Conservation (phyloP, 2,329 filamentous ascomycete species). For the Chlorencoelia australis region DNA sequence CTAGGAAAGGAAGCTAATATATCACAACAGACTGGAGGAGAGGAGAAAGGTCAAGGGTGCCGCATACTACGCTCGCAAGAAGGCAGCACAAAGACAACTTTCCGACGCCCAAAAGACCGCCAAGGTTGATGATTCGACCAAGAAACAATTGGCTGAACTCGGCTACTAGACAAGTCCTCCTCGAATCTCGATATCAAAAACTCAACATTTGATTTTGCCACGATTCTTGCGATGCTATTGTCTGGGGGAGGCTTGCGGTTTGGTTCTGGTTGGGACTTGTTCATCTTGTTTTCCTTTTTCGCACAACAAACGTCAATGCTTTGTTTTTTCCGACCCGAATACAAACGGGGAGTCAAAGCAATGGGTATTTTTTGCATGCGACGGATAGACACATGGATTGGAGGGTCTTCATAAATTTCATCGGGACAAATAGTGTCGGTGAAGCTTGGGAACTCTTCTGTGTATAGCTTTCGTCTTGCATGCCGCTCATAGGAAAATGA, state of each 20-base stretch:
- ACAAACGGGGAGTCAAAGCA: too few relatives aligned
- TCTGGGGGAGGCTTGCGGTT: constrained; percentile 16
- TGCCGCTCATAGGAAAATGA: constrained; percentile 26
- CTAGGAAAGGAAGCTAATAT: constrained; percentile 13
- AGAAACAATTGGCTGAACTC: constrained; percentile 77
- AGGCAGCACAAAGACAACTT: constrained; percentile 83
- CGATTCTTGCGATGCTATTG: constrained; percentile 9
- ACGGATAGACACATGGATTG: constrained; percentile 22
- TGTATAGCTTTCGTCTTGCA: constrained; percentile 27
- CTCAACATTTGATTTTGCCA: constrained; percentile 1
- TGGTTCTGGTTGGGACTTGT: constrained; percentile 17
- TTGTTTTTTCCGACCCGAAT: constrained; percentile 24
- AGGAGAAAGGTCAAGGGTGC: constrained; percentile 98
- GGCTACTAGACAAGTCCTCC: constrained; percentile 74
- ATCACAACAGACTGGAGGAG: constrained; percentile 75
- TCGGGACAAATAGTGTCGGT: constrained; percentile 21
- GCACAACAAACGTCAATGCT: constrained; percentile 24
- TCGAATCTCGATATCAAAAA: constrained; percentile 16
- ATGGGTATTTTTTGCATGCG: too few relatives aligned
- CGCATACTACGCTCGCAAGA: constrained; percentile 99
- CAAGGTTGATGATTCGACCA: constrained; percentile 75
- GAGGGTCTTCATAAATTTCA: constrained; percentile 24
- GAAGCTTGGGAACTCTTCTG: constrained; percentile 23
- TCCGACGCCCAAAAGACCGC: constrained; percentile 89
- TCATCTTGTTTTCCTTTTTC: constrained; percentile 18